Conservation (phyloP, 73 alveolate genomes). For the Paramecium sonneborni region DNA sequence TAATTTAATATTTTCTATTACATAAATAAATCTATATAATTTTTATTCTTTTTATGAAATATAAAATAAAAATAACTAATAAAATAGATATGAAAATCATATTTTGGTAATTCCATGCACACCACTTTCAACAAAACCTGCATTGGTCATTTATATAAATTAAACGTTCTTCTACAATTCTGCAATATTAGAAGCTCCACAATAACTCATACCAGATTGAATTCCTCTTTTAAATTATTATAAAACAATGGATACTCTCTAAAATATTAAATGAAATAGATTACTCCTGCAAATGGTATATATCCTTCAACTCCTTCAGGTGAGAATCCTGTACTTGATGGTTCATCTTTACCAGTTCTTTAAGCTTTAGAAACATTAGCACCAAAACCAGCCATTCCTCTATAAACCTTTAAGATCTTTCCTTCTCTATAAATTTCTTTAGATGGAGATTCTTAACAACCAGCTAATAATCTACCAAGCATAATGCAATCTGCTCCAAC, state of each 20-base stretch:
- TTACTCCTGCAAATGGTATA: conserved; percentile 70
- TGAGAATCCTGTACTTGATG: conserved; percentile 54
- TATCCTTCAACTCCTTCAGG: conserved; percentile 76
- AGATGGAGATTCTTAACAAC: conserved; percentile 67
- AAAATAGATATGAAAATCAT: neutral
- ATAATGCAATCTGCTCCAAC: conserved; percentile 74
- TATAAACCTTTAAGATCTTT: conserved; percentile 55
- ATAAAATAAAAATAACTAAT: no score
- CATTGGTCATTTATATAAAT: conserved; percentile 62
- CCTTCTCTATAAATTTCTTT: conserved; percentile 64
- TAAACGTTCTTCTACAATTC: conserved; percentile 49
- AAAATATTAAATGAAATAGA: neutral
- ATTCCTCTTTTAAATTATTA: conserved; percentile 57
- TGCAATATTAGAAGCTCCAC: conserved; percentile 63
- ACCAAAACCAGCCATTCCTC: conserved; percentile 73
- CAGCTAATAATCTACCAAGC: conserved; percentile 73
- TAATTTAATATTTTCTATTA: no score
- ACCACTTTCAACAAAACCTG: conserved; percentile 65
- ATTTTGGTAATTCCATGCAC: conserved; percentile 58
- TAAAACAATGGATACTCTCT: conserved; percentile 50
- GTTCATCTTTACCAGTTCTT: conserved; percentile 60
- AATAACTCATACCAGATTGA: conserved; percentile 65
- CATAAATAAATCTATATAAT: no score
- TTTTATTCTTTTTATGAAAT: no score
- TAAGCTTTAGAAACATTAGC: conserved; percentile 67